Conservation (phyloP, 2,329 filamentous ascomycete species). For the Sarocladium brachiariae region DNA sequence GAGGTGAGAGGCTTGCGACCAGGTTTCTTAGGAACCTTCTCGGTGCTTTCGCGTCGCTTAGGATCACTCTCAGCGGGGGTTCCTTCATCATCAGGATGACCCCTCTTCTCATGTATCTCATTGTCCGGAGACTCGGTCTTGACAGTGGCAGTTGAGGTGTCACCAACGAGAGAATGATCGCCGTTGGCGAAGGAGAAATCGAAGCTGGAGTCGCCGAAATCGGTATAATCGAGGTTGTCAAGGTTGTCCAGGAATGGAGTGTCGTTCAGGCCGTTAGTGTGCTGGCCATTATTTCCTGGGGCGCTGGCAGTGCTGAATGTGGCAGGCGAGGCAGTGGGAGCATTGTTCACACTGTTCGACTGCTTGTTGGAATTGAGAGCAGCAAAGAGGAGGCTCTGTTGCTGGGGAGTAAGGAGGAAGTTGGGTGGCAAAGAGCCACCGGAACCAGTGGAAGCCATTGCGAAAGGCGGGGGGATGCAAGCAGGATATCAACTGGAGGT, state of each 20-base stretch:
- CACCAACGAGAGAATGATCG: constrained; percentile 64
- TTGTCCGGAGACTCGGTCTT: constrained; percentile 54
- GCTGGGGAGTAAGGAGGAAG: constrained; percentile 67
- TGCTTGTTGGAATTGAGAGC: constrained; percentile 65
- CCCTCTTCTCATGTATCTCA: constrained; percentile 59
- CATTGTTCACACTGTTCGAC: constrained; percentile 27
- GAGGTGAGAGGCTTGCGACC: constrained; percentile 92
- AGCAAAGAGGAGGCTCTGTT: constrained; percentile 69
- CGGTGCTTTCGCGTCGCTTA: constrained; percentile 75
- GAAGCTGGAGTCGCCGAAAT: constrained; percentile 70
- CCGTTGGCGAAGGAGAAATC: constrained; percentile 52
- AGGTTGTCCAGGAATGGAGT: constrained; percentile 77
- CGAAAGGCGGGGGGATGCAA: not conserved
- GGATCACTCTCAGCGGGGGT: constrained; percentile 50
- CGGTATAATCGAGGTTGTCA: constrained; percentile 69
- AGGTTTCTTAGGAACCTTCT: constrained; percentile 89
- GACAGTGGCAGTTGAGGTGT: constrained; percentile 56
- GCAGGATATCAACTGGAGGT: not conserved
- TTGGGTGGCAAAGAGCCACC: constrained; percentile 38
- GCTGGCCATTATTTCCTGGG: not conserved
- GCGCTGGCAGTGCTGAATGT: constrained; percentile 28
- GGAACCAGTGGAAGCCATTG: constrained; percentile 45
- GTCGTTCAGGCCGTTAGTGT: constrained; percentile 53
- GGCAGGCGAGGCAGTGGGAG: constrained; percentile 38
- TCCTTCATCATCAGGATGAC: constrained; percentile 58